phyloP scores from a whole-genome alignment of 2,329 filamentous ascomycete species.

The Periconia sp. region DNA sequence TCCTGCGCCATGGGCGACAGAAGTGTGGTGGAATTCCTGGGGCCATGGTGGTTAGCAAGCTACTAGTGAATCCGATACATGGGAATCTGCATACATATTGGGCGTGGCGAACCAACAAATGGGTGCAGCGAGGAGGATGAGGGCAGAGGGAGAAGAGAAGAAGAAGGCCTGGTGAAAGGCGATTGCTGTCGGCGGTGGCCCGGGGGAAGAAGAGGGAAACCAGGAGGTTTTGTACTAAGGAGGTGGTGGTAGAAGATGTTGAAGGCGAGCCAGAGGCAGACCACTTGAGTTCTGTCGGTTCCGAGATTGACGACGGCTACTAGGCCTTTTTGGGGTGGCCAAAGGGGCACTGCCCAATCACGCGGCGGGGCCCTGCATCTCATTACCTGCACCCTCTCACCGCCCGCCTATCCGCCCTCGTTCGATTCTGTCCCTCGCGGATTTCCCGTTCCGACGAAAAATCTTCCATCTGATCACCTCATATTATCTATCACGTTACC shows the following conservation, averaged over 20 bases:
- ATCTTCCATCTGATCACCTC: too few relatives aligned
- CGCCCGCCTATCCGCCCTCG: neutral
- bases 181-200: slow-evolving; percentile 9
- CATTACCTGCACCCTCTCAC: neutral
- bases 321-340: neutral
- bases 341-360: neutral
- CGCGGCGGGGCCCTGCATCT: neutral
- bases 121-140: neutral
- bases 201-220: slow-evolving; percentile 17
- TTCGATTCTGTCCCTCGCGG: too few relatives aligned
- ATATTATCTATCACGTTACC: neutral
- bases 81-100: slow-evolving; percentile 25
- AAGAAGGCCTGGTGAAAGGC: slow-evolving; percentile 14
- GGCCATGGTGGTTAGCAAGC: slow-evolving; percentile 17
- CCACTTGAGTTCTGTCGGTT: neutral
- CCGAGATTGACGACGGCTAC: neutral
- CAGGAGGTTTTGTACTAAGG: slow-evolving; percentile 19
- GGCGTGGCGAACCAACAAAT: slow-evolving; percentile 14
- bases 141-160: neutral
- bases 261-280: slow-evolving; percentile 4
- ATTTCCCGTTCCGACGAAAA: too few relatives aligned
- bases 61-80: slow-evolving; percentile 9
- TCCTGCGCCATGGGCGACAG: slow-evolving; percentile 48
- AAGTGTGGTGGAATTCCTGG: slow-evolving; percentile 38
- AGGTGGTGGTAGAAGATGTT: slow-evolving; percentile 30